Base-by-base conservation (phyloP, 2,329 filamentous ascomycete species). In the Chrysoporthe austroafricana region DNA sequence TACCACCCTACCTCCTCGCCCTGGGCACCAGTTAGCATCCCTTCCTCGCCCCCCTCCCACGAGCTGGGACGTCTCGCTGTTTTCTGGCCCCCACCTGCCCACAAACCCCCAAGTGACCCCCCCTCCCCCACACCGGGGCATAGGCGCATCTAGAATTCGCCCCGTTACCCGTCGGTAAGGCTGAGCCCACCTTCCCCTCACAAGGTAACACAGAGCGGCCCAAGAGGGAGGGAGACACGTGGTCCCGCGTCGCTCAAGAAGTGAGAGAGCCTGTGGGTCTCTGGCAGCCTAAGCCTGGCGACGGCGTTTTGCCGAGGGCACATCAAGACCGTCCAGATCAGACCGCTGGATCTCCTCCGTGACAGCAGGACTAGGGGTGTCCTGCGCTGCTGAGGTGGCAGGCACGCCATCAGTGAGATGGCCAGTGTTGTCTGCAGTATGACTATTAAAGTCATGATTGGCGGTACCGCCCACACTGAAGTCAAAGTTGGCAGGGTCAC, bases 341-440 rank as follows among this genome's bases (percentile, higher is more conserved):
- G 82, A 77, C 13, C 82, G 78, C 18, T 74, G 72, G 26, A 86
- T 84, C 73, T 86, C 85, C 71, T 87, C 85, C 0, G 84, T 86
- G 2, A 77, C 80, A 0, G 80, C 79, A 13, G 83, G 78, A 68
- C 83, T 86, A 2, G 82, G 80, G 11, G 80, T 81, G 66, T 82
- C 76, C 32, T 78, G 75, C 64, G 58, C 72, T 68, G 57, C 46
- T 16, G 72, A 59, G 14, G 56, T 67, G 1, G 70, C 52, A 50
- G 72, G 71, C 14, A 73, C 39, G 18, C 50, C 66, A 50, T 71
- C 70, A 11, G 32, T 63, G 4, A 57, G 21, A 2, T 64, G 57
- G 4, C 66, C 68, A 42, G 4, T 5, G 43, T 16, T n/a, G 21
- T 43, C 50, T 18, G 13, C 5, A 42, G 21, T 36, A 21, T 39